Percentiles rank a stretch among this genome's conserved stretches.
Conservation (phyloP, 345 rosid species). For the Euclidium syriacum region DNA sequence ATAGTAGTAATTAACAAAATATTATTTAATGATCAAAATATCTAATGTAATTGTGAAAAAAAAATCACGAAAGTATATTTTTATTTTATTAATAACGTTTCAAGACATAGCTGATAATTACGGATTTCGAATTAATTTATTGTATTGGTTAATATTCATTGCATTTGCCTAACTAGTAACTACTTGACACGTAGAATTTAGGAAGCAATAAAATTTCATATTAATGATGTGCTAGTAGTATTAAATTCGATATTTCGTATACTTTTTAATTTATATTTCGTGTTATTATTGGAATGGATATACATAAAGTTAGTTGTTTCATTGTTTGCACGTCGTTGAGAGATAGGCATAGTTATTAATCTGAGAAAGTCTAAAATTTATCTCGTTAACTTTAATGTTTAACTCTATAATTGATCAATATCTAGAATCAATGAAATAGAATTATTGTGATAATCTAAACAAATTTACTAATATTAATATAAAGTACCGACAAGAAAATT, state of each 20-base stretch:
- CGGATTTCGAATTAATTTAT: not conserved
- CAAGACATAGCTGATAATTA: conserved; percentile 3
- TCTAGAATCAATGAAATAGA: not conserved
- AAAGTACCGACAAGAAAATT: too few species aligned
- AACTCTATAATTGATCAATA: not conserved
- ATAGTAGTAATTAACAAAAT: too few species aligned
- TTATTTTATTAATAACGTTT: conserved; percentile 3
- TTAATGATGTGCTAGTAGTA: not conserved
- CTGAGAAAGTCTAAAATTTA: not conserved
- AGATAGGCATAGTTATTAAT: not conserved
- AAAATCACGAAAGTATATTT: not conserved
- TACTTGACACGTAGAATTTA: conserved; percentile 1
- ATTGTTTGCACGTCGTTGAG: conserved; percentile 10
- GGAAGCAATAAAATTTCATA: not conserved
- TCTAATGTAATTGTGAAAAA: too few species aligned
- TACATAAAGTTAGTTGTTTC: not conserved
- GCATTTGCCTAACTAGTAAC: conserved; percentile 7
- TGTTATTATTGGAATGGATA: not conserved
- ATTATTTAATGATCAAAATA: too few species aligned
- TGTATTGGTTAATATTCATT: not conserved
- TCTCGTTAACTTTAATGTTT: not conserved
- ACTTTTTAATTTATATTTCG: not conserved
- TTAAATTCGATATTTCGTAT: conserved; percentile 2
- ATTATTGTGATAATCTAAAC: not conserved
- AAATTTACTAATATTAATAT: not conserved